Base-by-base conservation (phyloP, 495 filamentous ascomycete genomes). In the Penicillium egyptiacum region DNA sequence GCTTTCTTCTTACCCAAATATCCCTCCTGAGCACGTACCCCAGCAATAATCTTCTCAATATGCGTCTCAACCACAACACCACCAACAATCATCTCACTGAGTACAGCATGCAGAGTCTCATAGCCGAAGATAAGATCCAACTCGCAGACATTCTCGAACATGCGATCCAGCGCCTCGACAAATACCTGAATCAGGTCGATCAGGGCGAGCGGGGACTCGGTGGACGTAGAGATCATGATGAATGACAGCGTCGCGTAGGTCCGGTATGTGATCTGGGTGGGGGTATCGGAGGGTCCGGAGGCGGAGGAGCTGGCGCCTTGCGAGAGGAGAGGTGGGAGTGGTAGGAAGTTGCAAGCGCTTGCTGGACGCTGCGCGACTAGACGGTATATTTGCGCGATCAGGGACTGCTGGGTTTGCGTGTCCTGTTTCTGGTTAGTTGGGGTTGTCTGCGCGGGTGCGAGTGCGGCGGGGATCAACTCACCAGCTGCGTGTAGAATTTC, bases 91-190 rank as follows among this genome's bases (percentile, higher is more conserved):
- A 98, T 95, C 82, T 98, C 94, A 61, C 84, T 83, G 22, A 98
- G 78, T 23, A 88, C 84, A 5, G 94, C 89, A 76, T 98, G 94
- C 70, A 98, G 82, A 28, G 91, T 92, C 81, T 98, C 94, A 70
- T 96, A 98, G 62, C 96, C 96, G 77, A 98, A 98, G 72, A 98
- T 98, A 53, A 98, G 81, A 69, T 98, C 94, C 47, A 98, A 77
- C 74, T 98, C 94, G 79, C 94, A 98, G 23, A 98, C 94, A 64
- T 98, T 96, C 77, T 97, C 93, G 69, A 98, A 98, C 52, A 98
- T 80, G 54, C 90, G 83, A 70, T 98, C 94, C 20, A 98, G 82
- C 19, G 95, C 85, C 74, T 98, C 93, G 51, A 98, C 94, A 61
- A 96, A 98, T 25, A 98, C 94, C 71, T 98, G 94, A 64, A 98